A percentile compares a stretch with the other conserved stretches of the same genome.
Conservation (phyloP, 75 land plant genomes). For the Picea sitchensis region DNA sequence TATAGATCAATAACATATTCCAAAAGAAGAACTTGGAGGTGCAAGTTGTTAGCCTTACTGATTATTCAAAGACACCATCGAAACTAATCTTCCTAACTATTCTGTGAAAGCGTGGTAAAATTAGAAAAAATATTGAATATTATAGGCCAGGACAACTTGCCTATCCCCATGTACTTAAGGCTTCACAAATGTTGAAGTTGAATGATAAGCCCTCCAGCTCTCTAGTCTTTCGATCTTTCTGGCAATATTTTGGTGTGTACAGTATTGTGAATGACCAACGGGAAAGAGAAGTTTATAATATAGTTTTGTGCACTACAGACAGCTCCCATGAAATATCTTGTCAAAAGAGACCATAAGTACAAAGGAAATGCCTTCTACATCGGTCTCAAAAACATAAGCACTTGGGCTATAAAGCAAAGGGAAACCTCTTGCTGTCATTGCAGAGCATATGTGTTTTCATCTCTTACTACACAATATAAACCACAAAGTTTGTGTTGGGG, state of each 20-base stretch:
- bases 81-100: slow-evolving; percentile 1
- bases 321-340: slow-evolving; percentile 4
- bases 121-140: slow-evolving; percentile 2
- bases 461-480: slow-evolving; percentile 3
- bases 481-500: slow-evolving; percentile 12
- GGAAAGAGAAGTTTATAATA: slow-evolving; percentile 5
- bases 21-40: background rate
- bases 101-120: background rate
- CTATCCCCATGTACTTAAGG: slow-evolving; percentile 85
- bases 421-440: slow-evolving; percentile 30
- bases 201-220: slow-evolving; percentile 74
- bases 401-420: slow-evolving; percentile 39
- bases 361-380: background rate
- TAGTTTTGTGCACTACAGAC: background rate
- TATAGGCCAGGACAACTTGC: slow-evolving; percentile 22
- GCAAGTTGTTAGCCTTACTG: background rate
- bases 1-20: background rate
- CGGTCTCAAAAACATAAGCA: slow-evolving; percentile 50
- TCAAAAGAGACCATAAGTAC: background rate
- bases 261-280: slow-evolving; percentile 6
- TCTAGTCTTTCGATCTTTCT: slow-evolving; percentile 90
- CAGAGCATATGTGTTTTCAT: slow-evolving; percentile 6
- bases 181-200: slow-evolving; percentile 82
- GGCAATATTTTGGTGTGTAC: slow-evolving; percentile 10
- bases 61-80: slow-evolving; percentile 12